phyloP scores from a whole-genome alignment of 441 rosid genomes.

The Gossypium trilobum region DNA sequence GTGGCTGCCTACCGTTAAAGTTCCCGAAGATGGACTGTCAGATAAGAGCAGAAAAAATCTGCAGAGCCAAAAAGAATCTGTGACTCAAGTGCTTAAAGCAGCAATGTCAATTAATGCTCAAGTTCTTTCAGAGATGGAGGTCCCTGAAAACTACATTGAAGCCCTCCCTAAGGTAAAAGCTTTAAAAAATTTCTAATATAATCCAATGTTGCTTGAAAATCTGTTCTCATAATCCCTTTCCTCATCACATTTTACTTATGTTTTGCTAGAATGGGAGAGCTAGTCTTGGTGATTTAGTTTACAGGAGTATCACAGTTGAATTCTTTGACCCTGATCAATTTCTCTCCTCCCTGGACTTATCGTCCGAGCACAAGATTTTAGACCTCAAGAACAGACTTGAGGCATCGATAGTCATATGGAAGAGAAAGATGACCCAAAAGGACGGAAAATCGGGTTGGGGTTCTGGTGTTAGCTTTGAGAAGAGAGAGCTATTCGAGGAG shows the following conservation, averaged over 20 bases:
- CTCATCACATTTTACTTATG: background rate
- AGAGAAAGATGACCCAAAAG: conserved; percentile 75
- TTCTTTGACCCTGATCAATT: conserved; percentile 71
- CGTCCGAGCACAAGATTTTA: conserved; percentile 82
- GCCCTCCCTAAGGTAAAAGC: conserved; percentile 76
- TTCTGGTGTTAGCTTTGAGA: conserved; percentile 70
- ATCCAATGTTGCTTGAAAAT: background rate
- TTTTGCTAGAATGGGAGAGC: conserved; percentile 65
- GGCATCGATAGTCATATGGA: conserved; percentile 90
- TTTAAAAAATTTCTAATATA: background rate
- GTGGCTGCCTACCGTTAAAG: conserved; percentile 88
- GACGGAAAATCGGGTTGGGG: conserved; percentile 80
- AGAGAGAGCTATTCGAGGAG: conserved; percentile 86
- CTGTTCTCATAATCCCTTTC: background rate
- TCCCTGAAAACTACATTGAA: conserved; percentile 89
- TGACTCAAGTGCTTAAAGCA: conserved; percentile 88
- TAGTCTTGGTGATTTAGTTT: conserved; percentile 75
- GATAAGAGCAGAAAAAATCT: conserved; percentile 57
- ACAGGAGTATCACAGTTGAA: conserved; percentile 63
- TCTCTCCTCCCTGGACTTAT: conserved; percentile 57
- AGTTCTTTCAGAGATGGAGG: conserved; percentile 79
- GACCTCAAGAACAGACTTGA: conserved; percentile 86
- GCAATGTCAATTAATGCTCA: conserved; percentile 97
- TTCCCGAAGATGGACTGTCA: conserved; percentile 71
- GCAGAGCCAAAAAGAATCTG: conserved; percentile 74